Conservation (phyloP, 2,329 filamentous ascomycete genomes). For the Scytalidium sp. region DNA sequence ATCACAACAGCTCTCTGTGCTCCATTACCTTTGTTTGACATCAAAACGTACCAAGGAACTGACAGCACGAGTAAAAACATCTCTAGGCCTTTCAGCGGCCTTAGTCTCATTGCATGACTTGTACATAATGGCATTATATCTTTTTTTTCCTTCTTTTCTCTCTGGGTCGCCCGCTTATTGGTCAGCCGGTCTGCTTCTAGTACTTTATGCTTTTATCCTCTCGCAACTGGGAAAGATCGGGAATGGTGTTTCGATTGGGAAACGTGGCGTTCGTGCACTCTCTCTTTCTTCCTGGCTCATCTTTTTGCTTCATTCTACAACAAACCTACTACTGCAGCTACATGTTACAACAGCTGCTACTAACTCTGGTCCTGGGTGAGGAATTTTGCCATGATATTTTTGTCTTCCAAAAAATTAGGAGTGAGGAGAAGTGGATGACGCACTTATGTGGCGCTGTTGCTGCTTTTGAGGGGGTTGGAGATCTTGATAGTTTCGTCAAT, state of each 20-base stretch:
- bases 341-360: background rate
- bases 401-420: background rate
- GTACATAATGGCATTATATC: background rate
- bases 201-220: background rate
- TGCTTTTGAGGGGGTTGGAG: too few species aligned
- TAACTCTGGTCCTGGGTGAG: background rate
- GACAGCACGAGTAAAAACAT: background rate
- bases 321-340: background rate
- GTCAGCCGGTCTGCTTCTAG: background rate
- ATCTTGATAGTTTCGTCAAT: too few species aligned
- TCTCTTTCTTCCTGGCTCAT: background rate
- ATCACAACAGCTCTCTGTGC: background rate
- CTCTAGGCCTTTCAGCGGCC: background rate
- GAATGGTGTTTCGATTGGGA: slow-evolving; percentile 10
- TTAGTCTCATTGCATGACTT: background rate
- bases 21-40: background rate
- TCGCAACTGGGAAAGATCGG: slow-evolving; percentile 23
- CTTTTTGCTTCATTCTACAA: too few species aligned
- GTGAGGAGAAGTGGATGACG: background rate
- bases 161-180: too few species aligned
- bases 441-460: background rate
- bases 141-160: too few species aligned
- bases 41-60: background rate
- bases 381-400: background rate
- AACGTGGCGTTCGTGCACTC: slow-evolving; percentile 15